These are phyloP conservation scores for Sugiyamaella paludigena DNA, from an alignment of 1,139 yeast species.

Conservation along the genomic window DNA sequence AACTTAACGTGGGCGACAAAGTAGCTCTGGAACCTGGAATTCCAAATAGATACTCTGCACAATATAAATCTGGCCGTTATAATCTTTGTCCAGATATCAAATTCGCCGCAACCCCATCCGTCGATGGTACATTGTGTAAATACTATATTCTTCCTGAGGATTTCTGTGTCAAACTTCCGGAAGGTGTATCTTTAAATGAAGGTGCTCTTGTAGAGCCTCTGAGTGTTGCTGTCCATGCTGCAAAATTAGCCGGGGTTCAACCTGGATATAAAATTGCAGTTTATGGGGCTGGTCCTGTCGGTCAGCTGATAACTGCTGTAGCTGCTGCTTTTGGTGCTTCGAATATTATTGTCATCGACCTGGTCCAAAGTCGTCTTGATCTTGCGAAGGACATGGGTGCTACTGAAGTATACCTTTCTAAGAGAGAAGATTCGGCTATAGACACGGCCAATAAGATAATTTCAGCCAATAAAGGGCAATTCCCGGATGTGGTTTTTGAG, in stretches of 20 bases:
- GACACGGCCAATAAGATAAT: conserved; percentile 41
- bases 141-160: conserved; percentile 80
- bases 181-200: conserved; percentile 69
- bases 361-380: conserved; percentile 37
- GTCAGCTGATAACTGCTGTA: conserved; percentile 69
- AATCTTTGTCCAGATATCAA: conserved; percentile 80
- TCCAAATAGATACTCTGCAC: conserved; percentile 72
- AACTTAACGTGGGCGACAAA: conserved; percentile 36
- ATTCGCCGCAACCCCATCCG: conserved; percentile 88
- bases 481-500: conserved; percentile 62
- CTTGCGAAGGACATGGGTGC: conserved; percentile 27
- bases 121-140: conserved; percentile 67
- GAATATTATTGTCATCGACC: conserved; percentile 53
- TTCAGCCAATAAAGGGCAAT: conserved; percentile 39
- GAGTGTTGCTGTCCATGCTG: conserved; percentile 81
- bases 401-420: conserved; percentile 31
- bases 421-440: conserved; percentile 32
- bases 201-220: conserved; percentile 91
- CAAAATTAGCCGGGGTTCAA: conserved; percentile 57
- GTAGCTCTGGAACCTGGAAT: conserved; percentile 81
- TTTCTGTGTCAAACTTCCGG: conserved; percentile 76
- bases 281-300: conserved; percentile 92
- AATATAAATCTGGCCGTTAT: conserved; percentile 72
- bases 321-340: conserved; percentile 80
- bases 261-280: conserved; percentile 74